These are phyloP conservation scores for Microdochium paspali DNA, from an alignment of 2,329 filamentous ascomycete genomes.

Conservation along the genomic window DNA sequence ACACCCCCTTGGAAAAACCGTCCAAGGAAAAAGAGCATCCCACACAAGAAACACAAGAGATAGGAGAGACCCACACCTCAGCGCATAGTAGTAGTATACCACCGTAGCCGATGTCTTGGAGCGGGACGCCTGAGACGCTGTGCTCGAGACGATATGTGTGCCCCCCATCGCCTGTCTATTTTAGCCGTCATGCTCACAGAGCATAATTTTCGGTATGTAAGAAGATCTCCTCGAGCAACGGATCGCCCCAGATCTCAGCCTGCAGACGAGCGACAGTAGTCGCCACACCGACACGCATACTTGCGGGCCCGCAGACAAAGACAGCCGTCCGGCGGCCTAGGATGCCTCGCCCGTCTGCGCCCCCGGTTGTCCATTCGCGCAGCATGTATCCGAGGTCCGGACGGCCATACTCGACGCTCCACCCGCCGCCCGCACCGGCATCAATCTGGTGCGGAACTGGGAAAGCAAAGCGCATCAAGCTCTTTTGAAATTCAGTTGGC, in stretches of 20 bases:
- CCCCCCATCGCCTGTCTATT: too few relatives aligned
- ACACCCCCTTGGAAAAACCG: too few relatives aligned
- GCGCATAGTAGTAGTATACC: too few relatives aligned
- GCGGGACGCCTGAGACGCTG: too few relatives aligned
- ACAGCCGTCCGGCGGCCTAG: constrained; percentile 78
- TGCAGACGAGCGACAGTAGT: constrained; percentile 77
- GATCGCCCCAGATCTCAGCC: constrained; percentile 71
- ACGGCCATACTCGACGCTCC: constrained; percentile 86
- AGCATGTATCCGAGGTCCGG: constrained; percentile 85
- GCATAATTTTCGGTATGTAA: constrained; percentile 94
- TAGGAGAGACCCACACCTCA: too few relatives aligned
- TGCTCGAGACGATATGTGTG: too few relatives aligned
- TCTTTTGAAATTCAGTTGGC: constrained; percentile 82
- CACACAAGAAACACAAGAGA: neutral
- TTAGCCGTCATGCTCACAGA: too few relatives aligned
- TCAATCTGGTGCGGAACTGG: constrained; percentile 57
- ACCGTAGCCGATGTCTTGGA: too few relatives aligned
- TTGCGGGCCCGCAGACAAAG: constrained; percentile 83
- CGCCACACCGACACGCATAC: constrained; percentile 83
- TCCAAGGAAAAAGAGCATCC: neutral
- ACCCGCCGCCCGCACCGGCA: constrained; percentile 45
- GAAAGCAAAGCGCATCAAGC: constrained; percentile 83
- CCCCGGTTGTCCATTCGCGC: constrained; percentile 69
- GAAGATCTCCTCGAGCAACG: constrained; percentile 79
- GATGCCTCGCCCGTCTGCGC: constrained; percentile 53